Evolutionary conservation across 2,329 filamentous ascomycete species (phyloP).

Genomic region (Fusarium fujikuroi): DNA sequence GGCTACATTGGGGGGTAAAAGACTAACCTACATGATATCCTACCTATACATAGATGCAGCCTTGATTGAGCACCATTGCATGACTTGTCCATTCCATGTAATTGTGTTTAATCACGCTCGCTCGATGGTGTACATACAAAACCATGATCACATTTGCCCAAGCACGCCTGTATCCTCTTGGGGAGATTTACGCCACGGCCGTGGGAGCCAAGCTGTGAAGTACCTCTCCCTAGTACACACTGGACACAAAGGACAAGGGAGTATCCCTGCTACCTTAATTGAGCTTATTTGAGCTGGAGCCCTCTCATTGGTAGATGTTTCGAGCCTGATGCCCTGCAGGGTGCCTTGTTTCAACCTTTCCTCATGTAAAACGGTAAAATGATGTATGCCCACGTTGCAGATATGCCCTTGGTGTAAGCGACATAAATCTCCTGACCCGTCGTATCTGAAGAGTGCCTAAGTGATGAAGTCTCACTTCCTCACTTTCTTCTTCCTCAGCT

Average conservation of each 20-base stretch:
- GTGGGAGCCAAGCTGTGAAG: neutral
- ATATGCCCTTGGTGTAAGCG: neutral
- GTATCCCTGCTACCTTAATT: neutral
- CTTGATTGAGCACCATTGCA: neutral
- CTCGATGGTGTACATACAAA: neutral
- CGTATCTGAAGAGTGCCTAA: neutral
- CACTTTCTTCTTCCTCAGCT: neutral
- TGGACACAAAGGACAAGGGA: constrained; percentile 1
- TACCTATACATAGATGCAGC: neutral
- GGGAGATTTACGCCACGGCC: neutral
- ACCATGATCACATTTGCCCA: neutral
- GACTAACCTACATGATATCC: too few species aligned
- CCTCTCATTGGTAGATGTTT: neutral
- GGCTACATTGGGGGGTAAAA: neutral
- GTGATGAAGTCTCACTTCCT: neutral
- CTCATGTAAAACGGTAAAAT: neutral
- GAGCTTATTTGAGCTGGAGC: constrained; percentile 13
- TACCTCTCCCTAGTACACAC: neutral
- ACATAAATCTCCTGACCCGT: neutral
- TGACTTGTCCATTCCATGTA: neutral
- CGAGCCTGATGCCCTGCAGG: constrained; percentile 1
- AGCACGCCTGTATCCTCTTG: neutral
- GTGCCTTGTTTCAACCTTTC: constrained; percentile 18
- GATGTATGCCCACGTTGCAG: neutral
- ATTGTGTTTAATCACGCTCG: neutral